Base-by-base conservation (phyloP, 1,284 basidiomycete genomes). In the Ganoderma sp. region DNA sequence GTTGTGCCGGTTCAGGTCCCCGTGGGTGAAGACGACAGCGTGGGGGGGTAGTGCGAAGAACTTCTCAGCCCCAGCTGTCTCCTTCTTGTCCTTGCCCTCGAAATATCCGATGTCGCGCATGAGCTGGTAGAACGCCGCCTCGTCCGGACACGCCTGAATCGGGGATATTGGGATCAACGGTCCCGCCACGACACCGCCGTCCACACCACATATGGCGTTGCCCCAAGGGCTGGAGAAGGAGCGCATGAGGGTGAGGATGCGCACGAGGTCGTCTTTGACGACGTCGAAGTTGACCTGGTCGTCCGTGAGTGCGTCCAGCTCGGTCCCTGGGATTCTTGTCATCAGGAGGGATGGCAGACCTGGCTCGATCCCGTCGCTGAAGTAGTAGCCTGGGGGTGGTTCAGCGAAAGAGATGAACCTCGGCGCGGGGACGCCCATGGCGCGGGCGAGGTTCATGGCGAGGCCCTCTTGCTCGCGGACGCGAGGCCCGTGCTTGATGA, bases 391-490 rank as follows among this genome's bases (percentile, higher is more conserved):
- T 19, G 43, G 39, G 3, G 62, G 52, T 14, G 62, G 65, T 34
- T 63, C 61, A 32, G 64, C 71, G 43, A 64, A 73, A 19, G 71
- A 69, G 7, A 73, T 60, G 52, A 67, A 65, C n/a, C 68, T 63
- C 1, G 71, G 71, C 7, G 69, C 69, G n/a, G 72, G 72, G 17
- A 73, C 54, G 5, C 70, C 69, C 61, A 71, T 73, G 45, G 69
- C 64, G 52, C 67, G 68, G 1, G 70, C 72, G 28, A 65, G 56
- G 25, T 64, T 67, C 72, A 73, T 71, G 5, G 72, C 69, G 7
- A 71, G 54, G 42, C 66, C 67, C 59, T 73, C 72, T 19, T 69
- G 54, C 56, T 73, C 72, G 48, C 65, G 68, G 2, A 67, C 58
- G 8, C 72, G 64, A 17, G 28, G 19, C 1, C 22, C 50, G 34